A percentile compares a stretch with the other conserved stretches of the same genome.
These are phyloP conservation scores for Pseudoscleropodium purum DNA, from an alignment of 225 moss, liverwort and hornwort genomes.

Conservation along the genomic window DNA sequence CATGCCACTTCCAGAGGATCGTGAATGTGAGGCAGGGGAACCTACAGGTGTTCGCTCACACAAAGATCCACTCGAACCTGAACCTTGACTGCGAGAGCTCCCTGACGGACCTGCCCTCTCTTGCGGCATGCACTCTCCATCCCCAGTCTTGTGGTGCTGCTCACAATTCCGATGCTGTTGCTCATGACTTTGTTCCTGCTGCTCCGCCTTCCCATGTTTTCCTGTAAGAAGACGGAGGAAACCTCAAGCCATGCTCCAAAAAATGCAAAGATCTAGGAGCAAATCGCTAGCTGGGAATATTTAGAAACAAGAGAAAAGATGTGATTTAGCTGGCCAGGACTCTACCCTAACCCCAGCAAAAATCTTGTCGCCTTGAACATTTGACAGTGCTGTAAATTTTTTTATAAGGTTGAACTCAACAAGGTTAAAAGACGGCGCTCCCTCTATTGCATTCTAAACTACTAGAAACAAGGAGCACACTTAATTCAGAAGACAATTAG, in stretches of 20 bases:
- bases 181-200: constrained; percentile 8
- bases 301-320: not conserved
- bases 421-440: not conserved
- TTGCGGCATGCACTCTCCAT: constrained; percentile 21
- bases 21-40: constrained; percentile 25
- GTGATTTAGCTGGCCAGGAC: not conserved
- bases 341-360: not conserved
- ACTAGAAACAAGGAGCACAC: not conserved
- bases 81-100: constrained; percentile 30
- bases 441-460: not conserved
- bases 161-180: constrained; percentile 36
- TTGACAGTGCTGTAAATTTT: not conserved
- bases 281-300: not conserved
- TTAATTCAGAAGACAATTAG: not conserved
- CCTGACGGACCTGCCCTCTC: constrained; percentile 41
- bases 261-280: not conserved
- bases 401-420: not conserved
- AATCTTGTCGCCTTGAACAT: not conserved
- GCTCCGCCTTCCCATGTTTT: constrained; percentile 32
- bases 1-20: constrained; percentile 5
- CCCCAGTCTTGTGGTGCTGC: constrained; percentile 25
- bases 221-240: not conserved
- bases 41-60: constrained; percentile 37
- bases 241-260: not conserved
- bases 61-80: constrained; percentile 19